A percentile compares a stretch with the other conserved stretches of the same genome.
Conservation (phyloP, 1,139 yeast species). For the Hanseniaspora uvarum region DNA sequence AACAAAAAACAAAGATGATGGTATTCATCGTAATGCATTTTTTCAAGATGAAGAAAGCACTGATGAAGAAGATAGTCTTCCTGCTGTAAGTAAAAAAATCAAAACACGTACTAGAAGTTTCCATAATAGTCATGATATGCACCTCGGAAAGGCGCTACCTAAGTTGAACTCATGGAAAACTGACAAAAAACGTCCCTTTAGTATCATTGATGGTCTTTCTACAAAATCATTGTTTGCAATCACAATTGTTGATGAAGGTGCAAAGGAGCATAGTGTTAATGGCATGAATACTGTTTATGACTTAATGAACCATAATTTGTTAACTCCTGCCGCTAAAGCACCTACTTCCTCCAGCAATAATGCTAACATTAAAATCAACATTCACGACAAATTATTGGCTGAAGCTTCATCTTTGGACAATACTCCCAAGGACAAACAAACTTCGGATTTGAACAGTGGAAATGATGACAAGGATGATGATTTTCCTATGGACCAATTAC, state of each 20-base stretch:
- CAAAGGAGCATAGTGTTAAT: conserved; percentile 69
- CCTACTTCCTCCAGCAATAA: not conserved
- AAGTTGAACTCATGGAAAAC: conserved; percentile 88
- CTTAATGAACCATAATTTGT: conserved; percentile 17
- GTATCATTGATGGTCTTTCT: conserved; percentile 86
- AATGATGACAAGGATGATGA: not conserved
- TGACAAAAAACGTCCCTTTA: conserved; percentile 66
- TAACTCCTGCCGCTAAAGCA: conserved; percentile 11
- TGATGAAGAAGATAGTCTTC: conserved; percentile 73
- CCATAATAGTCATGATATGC: conserved; percentile 77
- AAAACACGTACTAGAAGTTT: conserved; percentile 52
- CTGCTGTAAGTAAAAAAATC: conserved; percentile 44
- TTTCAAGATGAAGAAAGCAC: conserved; percentile 66
- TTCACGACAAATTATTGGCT: conserved; percentile 1
- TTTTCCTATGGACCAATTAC: conserved; percentile 11
- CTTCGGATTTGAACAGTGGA: not conserved
- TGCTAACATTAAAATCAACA: conserved; percentile 2
- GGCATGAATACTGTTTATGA: conserved; percentile 25
- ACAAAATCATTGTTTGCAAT: conserved; percentile 60
- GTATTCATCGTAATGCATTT: conserved; percentile 19
- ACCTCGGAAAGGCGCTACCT: conserved; percentile 82
- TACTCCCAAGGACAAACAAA: not conserved
- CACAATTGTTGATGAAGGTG: conserved; percentile 34
- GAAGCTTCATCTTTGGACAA: conserved; percentile 11
- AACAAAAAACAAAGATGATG: conserved; percentile 21